Conservation (phyloP, 345 rosid genomes). For the Pugionium cornutum region DNA sequence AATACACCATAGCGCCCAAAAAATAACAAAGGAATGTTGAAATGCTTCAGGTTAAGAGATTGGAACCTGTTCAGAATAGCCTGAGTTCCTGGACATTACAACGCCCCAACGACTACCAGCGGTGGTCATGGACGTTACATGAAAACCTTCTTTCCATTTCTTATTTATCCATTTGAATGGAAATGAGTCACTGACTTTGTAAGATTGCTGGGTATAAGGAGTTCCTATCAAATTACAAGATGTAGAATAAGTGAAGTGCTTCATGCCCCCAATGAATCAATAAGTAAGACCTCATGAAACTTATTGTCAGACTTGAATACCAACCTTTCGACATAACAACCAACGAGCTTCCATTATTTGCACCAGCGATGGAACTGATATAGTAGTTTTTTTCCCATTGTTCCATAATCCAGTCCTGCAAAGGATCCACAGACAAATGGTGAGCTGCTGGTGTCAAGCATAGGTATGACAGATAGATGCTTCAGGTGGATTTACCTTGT, state of each 20-base stretch:
- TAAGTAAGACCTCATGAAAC: neutral
- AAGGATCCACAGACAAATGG: constrained; percentile 30
- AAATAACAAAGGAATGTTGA: neutral
- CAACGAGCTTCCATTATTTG: constrained; percentile 84
- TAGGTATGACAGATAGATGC: constrained; percentile 4
- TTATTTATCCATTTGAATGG: no score
- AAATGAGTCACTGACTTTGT: no score
- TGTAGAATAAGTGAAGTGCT: constrained; percentile 25
- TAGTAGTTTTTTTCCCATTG: constrained; percentile 58
- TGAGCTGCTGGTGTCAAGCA: constrained; percentile 19
- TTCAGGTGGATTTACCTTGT: constrained; percentile 60
- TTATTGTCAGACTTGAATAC: constrained; percentile 18
- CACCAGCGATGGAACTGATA: constrained; percentile 92
- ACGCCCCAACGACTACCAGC: constrained; percentile 95
- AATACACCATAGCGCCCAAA: constrained; percentile 1
- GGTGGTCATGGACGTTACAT: constrained; percentile 80
- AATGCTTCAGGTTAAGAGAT: constrained; percentile 17
- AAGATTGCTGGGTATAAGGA: constrained; percentile 29
- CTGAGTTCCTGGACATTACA: constrained; percentile 93
- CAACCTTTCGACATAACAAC: constrained; percentile 96
- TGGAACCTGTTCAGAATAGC: constrained; percentile 82
- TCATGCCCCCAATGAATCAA: neutral
- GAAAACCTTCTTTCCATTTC: no score
- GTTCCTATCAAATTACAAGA: constrained; percentile 57
- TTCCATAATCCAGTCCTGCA: constrained; percentile 69